A percentile compares a stretch with the other conserved stretches of the same genome.
phyloP scores from a whole-genome alignment of 2,329 filamentous ascomycete genomes.

The Diaporthe batatas region DNA sequence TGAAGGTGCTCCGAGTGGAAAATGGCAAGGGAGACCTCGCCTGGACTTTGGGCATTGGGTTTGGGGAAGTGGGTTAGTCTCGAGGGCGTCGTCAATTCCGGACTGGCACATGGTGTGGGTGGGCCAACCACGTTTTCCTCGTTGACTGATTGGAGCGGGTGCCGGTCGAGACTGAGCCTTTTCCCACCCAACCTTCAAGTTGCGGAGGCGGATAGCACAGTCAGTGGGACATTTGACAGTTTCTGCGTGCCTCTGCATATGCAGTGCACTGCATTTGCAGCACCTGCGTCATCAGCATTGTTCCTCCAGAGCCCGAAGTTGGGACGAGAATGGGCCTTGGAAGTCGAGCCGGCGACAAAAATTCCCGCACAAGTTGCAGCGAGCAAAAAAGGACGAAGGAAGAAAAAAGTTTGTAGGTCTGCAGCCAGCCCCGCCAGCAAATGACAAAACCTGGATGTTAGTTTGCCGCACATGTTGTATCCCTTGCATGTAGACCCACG shows the following conservation, averaged over 20 bases:
- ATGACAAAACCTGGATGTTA: slow-evolving; percentile 19
- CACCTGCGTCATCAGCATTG: slow-evolving; percentile 9
- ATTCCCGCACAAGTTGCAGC: slow-evolving; percentile 1
- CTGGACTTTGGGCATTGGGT: slow-evolving; percentile 6
- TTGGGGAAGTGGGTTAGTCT: not conserved
- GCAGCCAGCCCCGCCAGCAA: slow-evolving; percentile 10
- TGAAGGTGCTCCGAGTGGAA: not conserved
- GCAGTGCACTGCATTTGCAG: slow-evolving; percentile 28
- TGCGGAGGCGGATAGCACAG: not conserved
- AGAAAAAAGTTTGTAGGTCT: not conserved
- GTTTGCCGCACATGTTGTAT: not conserved
- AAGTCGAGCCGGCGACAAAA: not conserved
- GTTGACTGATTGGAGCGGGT: slow-evolving; percentile 17
- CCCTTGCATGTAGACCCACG: not conserved
- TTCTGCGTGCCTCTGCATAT: slow-evolving; percentile 24
- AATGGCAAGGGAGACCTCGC: slow-evolving; percentile 4
- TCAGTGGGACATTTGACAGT: not conserved
- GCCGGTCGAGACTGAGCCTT: slow-evolving; percentile 22
- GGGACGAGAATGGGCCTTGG: slow-evolving; percentile 6
- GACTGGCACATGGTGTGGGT: slow-evolving; percentile 16
- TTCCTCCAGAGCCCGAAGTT: not conserved
- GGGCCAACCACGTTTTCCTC: not conserved
- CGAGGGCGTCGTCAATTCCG: slow-evolving; percentile 7
- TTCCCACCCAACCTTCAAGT: not conserved
- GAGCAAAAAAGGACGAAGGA: not conserved